These are phyloP conservation scores for Arthrobotrys musiformis DNA, from an alignment of 2,329 filamentous ascomycete species.

Conservation along the genomic window DNA sequence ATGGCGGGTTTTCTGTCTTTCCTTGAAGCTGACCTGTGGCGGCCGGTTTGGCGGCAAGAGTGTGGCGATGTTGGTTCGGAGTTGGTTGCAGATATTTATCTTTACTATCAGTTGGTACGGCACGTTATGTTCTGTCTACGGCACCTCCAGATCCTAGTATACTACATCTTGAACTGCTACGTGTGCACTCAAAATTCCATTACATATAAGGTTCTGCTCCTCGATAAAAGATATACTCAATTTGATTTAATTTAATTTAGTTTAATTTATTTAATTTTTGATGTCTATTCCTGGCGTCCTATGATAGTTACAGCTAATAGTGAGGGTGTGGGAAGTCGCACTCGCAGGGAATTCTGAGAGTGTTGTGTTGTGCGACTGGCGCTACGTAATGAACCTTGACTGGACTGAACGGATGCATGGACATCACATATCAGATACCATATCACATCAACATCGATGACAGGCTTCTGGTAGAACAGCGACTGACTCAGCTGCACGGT, in stretches of 20 bases:
- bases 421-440: too few relatives aligned
- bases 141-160: too few relatives aligned
- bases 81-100: background rate
- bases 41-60: background rate
- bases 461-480: background rate
- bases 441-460: background rate
- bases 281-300: too few relatives aligned
- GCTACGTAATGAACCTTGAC: slow-evolving; percentile 18
- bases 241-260: background rate
- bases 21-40: background rate
- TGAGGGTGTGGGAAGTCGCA: background rate
- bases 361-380: slow-evolving; percentile 25
- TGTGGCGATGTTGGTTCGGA: slow-evolving; percentile 7
- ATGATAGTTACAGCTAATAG: too few relatives aligned
- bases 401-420: background rate
- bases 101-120: too few relatives aligned
- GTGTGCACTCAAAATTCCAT: too few relatives aligned
- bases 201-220: too few relatives aligned
- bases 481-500: background rate
- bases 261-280: background rate
- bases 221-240: too few relatives aligned
- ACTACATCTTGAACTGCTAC: too few relatives aligned
- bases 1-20: background rate
- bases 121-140: too few relatives aligned
- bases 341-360: too few relatives aligned